Conservation (phyloP, 805 yeast species). For the Nakazawaea anatomiae region DNA sequence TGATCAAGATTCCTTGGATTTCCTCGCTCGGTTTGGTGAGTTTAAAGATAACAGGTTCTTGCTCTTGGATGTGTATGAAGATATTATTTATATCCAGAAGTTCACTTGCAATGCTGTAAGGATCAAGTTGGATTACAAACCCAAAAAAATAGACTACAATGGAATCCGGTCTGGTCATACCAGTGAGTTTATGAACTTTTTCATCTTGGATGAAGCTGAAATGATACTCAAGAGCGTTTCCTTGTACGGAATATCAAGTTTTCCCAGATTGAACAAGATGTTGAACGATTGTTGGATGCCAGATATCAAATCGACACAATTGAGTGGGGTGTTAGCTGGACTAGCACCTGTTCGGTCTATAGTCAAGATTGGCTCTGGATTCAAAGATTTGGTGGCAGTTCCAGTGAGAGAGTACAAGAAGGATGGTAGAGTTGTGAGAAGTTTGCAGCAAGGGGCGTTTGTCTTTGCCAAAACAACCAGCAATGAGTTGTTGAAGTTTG, state of each 20-base stretch:
- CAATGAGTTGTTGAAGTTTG: slow-evolving; percentile 72
- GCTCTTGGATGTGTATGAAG: slow-evolving; percentile 54
- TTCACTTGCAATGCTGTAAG: slow-evolving; percentile 54
- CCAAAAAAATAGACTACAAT: slow-evolving; percentile 78
- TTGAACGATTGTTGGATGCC: slow-evolving; percentile 82
- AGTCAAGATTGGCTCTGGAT: slow-evolving; percentile 72
- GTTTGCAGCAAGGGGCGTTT: slow-evolving; percentile 69
- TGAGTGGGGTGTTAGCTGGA: slow-evolving; percentile 78
- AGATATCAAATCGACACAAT: slow-evolving; percentile 74
- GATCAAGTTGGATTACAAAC: slow-evolving; percentile 82
- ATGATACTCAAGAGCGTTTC: slow-evolving; percentile 56
- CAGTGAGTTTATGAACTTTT: slow-evolving; percentile 82
- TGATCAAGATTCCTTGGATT: slow-evolving; percentile 91
- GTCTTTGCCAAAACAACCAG: slow-evolving; percentile 74
- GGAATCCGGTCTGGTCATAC: slow-evolving; percentile 85
- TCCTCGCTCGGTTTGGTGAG: slow-evolving; percentile 70
- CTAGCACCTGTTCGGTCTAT: slow-evolving; percentile 76
- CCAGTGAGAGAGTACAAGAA: slow-evolving; percentile 71
- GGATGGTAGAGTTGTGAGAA: slow-evolving; percentile 64
- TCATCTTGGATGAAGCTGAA: slow-evolving; percentile 81
- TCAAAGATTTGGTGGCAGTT: slow-evolving; percentile 64
- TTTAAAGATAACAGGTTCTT: slow-evolving; percentile 70
- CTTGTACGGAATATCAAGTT: slow-evolving; percentile 74
- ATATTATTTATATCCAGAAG: slow-evolving; percentile 61
- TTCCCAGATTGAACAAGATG: slow-evolving; percentile 47